phyloP scores from a whole-genome alignment of 345 rosid genomes.

The Geranium brycei region DNA sequence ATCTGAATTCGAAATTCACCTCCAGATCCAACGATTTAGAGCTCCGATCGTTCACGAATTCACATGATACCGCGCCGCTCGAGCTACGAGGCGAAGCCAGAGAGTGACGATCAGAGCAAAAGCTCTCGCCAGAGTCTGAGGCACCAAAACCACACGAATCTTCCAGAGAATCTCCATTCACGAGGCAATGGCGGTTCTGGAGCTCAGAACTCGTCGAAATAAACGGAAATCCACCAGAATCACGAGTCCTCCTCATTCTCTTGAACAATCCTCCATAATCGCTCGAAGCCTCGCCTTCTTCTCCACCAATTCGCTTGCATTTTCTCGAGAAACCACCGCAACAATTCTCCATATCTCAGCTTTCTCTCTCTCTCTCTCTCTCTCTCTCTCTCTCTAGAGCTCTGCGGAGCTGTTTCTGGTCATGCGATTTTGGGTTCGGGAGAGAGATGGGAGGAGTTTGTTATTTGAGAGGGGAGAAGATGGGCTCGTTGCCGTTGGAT shows the following conservation, averaged over 20 bases:
- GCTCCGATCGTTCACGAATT: background rate
- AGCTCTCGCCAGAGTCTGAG: background rate
- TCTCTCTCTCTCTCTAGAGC: background rate
- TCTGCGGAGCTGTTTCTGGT: background rate
- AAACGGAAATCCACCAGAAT: background rate
- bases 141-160: background rate
- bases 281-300: background rate
- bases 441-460: background rate
- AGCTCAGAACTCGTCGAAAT: background rate
- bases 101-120: background rate
- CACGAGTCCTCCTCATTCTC: background rate
- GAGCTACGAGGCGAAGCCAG: background rate
- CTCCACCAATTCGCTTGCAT: background rate
- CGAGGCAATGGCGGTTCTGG: background rate
- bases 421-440: background rate
- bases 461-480: background rate
- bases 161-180: background rate
- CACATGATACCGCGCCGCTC: background rate
- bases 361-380: background rate
- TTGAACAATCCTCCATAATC: background rate
- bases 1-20: background rate
- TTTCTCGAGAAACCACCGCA: background rate
- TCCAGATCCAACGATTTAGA: background rate
- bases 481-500: background rate
- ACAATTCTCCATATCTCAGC: background rate